phyloP scores from a whole-genome alignment of 1,139 yeast genomes.

The Suhomyces guaymorum region DNA sequence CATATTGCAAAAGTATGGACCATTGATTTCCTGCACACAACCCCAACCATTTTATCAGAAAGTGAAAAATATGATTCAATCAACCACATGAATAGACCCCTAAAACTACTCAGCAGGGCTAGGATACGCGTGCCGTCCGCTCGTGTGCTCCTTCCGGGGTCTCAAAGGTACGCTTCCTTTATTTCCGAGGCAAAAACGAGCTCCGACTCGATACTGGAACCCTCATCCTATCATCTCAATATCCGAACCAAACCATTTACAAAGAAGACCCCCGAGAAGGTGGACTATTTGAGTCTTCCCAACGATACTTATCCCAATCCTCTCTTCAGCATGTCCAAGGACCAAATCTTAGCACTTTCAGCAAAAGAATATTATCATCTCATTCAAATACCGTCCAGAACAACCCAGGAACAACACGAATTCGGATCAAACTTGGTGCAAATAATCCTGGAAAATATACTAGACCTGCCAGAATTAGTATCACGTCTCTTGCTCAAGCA shows the following conservation, averaged over 20 bases:
- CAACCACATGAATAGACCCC: conserved; percentile 1
- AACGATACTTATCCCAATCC: conserved; percentile 36
- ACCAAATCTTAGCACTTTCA: conserved; percentile 26
- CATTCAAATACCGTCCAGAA: conserved; percentile 26
- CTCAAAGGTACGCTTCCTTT: no score
- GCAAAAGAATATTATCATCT: conserved; percentile 28
- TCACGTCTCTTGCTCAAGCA: conserved; percentile 23
- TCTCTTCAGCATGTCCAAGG: conserved; percentile 29
- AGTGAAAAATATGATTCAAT: background rate
- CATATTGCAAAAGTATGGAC: no score
- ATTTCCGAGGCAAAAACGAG: background rate
- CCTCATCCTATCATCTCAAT: conserved; percentile 13
- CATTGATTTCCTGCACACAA: background rate
- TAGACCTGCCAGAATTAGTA: conserved; percentile 28
- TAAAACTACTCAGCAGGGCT: background rate
- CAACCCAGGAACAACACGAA: conserved; percentile 28
- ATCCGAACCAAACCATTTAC: conserved; percentile 12
- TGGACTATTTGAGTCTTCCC: conserved; percentile 16
- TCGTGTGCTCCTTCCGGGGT: no score
- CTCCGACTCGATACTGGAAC: background rate
- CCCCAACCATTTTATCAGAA: no score
- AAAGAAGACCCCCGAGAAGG: background rate
- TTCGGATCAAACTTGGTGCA: conserved; percentile 33
- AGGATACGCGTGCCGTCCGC: conserved; percentile 1
- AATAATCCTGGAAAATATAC: conserved; percentile 32